Base-by-base conservation (phyloP, 352 stramenopile genomes). In the Phytophthora hybrid region DNA sequence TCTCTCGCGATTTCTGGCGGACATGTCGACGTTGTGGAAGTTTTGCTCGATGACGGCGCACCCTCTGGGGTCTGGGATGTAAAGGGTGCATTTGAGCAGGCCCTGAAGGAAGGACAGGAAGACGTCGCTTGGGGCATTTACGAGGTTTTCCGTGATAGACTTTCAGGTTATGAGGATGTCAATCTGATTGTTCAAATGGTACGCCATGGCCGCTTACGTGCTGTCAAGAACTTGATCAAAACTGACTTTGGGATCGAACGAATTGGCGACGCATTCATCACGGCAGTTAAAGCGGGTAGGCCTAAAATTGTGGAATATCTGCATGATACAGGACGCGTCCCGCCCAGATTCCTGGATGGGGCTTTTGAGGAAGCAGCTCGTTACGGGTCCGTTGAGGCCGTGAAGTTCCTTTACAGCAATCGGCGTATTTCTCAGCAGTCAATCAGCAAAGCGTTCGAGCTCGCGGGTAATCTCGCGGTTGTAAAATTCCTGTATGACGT, bases 311-410 rank as follows among this genome's bases (percentile, higher is more conserved):
- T 62, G 56, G 56, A 51, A 18, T 62, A 53, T 21, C 23, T 62
- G 34, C 56, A 37, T 9, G 44, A 32, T 21, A 52, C 9, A 5
- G 29, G n/a, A 31, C n/a, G 21, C 4, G 14, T 61, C 31, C 39
- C 34, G 29, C 29, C 32, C 5, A 37, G 2, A 26, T 26, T 32
- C 23, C 23, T 26, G 3, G 32, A n/a, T 19, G 4, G 47, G 10
- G 37, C 56, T 14, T 62, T 51, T n/a, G 56, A 62, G 32, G 56
- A 51, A 41, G 56, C 56, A 31, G 56, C 56, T 37, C 56, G 18
- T 23, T 51, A 31, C n/a, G 56, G 32, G 34, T 49, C 34, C 13
- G 52, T 62, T 14, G 32, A 32, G 16, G 56, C 32, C 6, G 34
- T 51, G 34, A 62, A 31, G 26, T 59, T 59, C 5, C 31, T 59